Conservation (phyloP, 148 eudicot species). For the Rhododendron griersonianum region DNA sequence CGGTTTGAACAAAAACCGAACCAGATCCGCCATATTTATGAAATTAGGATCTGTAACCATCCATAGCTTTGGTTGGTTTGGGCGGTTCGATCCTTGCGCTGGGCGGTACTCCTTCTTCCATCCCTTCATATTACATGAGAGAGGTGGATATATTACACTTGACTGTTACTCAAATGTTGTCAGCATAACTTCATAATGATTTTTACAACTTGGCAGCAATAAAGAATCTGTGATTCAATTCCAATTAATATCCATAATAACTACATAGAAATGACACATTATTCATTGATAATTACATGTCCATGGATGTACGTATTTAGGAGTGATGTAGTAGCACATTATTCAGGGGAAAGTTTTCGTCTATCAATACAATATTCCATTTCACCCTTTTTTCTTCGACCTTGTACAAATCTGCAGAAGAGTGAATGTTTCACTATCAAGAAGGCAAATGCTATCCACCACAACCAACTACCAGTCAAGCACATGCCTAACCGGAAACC, state of each 20-base stretch:
- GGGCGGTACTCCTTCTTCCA: too few relatives aligned
- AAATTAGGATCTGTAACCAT: too few relatives aligned
- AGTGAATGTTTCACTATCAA: slow-evolving; percentile 60
- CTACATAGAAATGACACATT: not conserved
- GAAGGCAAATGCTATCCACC: slow-evolving; percentile 49
- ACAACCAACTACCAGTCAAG: slow-evolving; percentile 20
- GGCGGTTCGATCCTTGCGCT: too few relatives aligned
- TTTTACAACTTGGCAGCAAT: not conserved
- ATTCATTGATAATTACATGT: too few relatives aligned
- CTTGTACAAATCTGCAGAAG: slow-evolving; percentile 30
- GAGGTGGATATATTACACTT: too few relatives aligned
- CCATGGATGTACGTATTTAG: too few relatives aligned
- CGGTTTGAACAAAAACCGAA: too few relatives aligned
- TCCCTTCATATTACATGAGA: too few relatives aligned
- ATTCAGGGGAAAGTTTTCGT: not conserved
- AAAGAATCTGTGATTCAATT: too few relatives aligned
- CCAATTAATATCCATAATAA: not conserved
- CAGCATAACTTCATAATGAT: not conserved
- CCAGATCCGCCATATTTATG: too few relatives aligned
- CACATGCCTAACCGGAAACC: slow-evolving; percentile 67
- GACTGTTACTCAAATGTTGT: too few relatives aligned
- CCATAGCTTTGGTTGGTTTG: too few relatives aligned
- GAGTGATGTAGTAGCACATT: not conserved
- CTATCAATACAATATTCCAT: not conserved
- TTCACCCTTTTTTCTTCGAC: not conserved